These are phyloP conservation scores for Syzygium oleosum DNA, from an alignment of 345 rosid genomes.

Conservation along the genomic window DNA sequence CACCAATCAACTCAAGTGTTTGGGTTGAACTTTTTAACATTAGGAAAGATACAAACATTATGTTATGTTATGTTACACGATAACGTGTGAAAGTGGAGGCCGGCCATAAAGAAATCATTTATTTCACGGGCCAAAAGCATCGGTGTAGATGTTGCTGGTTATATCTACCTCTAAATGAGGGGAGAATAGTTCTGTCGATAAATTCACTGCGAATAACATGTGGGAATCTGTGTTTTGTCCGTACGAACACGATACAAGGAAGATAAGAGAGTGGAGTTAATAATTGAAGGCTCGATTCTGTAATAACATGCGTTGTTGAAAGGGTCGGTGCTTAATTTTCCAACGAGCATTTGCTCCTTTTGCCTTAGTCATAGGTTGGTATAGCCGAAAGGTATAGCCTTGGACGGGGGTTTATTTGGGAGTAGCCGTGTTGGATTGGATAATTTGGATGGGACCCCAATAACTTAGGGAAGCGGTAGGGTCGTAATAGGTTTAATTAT, in stretches of 20 bases:
- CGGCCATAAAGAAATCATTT: neutral
- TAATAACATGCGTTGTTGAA: neutral
- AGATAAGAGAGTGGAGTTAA: neutral
- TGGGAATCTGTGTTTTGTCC: neutral
- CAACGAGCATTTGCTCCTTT: neutral
- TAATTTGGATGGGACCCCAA: neutral
- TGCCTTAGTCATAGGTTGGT: neutral
- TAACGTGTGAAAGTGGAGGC: neutral
- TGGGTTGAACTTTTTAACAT: neutral
- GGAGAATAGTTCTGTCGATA: neutral
- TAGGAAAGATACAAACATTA: neutral
- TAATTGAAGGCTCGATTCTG: neutral
- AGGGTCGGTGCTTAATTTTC: neutral
- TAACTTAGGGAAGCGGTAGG: neutral
- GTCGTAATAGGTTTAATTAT: neutral
- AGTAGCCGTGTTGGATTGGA: neutral
- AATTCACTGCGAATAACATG: neutral
- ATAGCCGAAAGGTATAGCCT: neutral
- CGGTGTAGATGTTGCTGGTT: neutral
- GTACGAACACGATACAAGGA: neutral
- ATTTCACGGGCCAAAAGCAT: neutral
- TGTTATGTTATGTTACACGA: neutral
- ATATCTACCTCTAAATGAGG: neutral
- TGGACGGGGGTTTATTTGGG: neutral
- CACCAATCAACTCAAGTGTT: accelerated